phyloP scores from a whole-genome alignment of 2,329 filamentous ascomycete genomes.

The Teratosphaeria zuluensis region DNA sequence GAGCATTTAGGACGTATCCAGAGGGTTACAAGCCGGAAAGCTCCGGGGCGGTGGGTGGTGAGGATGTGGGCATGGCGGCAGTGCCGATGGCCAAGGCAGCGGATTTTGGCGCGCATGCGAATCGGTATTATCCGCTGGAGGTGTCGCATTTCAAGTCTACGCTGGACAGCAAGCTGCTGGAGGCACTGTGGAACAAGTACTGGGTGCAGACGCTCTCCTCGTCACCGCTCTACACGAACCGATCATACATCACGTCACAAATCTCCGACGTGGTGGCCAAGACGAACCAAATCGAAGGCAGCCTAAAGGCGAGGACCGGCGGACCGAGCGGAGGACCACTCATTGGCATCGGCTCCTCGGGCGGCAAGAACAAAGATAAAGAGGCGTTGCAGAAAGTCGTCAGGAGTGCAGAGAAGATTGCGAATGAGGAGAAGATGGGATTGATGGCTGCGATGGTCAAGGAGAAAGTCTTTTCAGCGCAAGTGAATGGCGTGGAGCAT shows the following conservation, averaged over 20 bases:
- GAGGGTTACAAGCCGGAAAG: conserved; percentile 54
- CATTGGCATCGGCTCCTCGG: conserved; percentile 4
- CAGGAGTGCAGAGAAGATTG: conserved; percentile 52
- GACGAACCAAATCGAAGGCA: conserved; percentile 39
- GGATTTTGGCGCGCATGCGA: conserved; percentile 89
- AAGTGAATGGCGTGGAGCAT: neutral
- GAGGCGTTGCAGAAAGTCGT: conserved; percentile 50
- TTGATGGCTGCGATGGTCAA: conserved; percentile 55
- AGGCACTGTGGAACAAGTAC: conserved; percentile 96
- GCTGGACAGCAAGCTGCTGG: conserved; percentile 76
- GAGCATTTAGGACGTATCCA: conserved; percentile 87
- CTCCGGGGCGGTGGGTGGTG: conserved; percentile 34
- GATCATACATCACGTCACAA: conserved; percentile 86
- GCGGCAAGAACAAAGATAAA: conserved; percentile 28
- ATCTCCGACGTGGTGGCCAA: conserved; percentile 81
- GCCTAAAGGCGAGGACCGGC: neutral
- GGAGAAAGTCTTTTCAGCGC: conserved; percentile 48
- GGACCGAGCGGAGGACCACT: neutral
- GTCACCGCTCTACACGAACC: conserved; percentile 80
- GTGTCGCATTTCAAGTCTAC: conserved; percentile 92
- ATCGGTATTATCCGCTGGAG: conserved; percentile 81
- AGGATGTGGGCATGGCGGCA: conserved; percentile 55
- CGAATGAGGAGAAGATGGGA: conserved; percentile 53
- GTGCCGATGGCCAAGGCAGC: conserved; percentile 90
- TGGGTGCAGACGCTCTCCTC: conserved; percentile 95